phyloP scores from a whole-genome alignment of 1,139 yeast species.

The Kazachstania sp. region DNA sequence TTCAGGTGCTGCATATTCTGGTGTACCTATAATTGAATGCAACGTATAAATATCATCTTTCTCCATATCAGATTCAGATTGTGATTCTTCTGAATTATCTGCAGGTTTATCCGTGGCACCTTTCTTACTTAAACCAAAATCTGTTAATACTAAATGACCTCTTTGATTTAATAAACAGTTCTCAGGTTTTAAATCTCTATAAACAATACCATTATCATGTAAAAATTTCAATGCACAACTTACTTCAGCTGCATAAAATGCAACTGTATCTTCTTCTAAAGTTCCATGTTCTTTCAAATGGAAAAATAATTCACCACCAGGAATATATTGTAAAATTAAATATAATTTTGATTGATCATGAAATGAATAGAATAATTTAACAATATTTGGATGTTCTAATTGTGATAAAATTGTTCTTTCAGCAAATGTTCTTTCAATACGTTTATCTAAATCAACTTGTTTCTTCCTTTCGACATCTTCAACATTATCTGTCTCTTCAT shows the following conservation, averaged over 20 bases:
- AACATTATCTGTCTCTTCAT: not conserved
- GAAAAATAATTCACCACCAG: conserved; percentile 88
- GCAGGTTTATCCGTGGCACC: conserved; percentile 14
- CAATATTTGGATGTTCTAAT: conserved; percentile 79
- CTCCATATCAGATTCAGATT: conserved; percentile 14
- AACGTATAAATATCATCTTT: conserved; percentile 33
- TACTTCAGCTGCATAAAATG: conserved; percentile 82
- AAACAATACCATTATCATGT: conserved; percentile 77
- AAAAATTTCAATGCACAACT: conserved; percentile 72
- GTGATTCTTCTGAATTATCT: not conserved
- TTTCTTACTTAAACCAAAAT: conserved; percentile 84
- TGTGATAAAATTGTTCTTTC: conserved; percentile 64
- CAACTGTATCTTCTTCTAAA: conserved; percentile 58
- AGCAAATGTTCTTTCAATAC: conserved; percentile 55
- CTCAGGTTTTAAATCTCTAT: conserved; percentile 89
- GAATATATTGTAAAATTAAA: conserved; percentile 73
- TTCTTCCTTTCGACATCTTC: not conserved
- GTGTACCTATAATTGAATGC: conserved; percentile 82
- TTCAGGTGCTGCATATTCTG: conserved; percentile 97
- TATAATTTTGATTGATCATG: conserved; percentile 80
- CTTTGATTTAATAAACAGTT: conserved; percentile 73
- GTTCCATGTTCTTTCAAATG: conserved; percentile 53
- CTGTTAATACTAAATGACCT: conserved; percentile 82
- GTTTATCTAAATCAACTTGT: conserved; percentile 17
- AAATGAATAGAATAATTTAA: conserved; percentile 78